phyloP scores from a whole-genome alignment of 495 filamentous ascomycete genomes.

The Tuber aestivum region DNA sequence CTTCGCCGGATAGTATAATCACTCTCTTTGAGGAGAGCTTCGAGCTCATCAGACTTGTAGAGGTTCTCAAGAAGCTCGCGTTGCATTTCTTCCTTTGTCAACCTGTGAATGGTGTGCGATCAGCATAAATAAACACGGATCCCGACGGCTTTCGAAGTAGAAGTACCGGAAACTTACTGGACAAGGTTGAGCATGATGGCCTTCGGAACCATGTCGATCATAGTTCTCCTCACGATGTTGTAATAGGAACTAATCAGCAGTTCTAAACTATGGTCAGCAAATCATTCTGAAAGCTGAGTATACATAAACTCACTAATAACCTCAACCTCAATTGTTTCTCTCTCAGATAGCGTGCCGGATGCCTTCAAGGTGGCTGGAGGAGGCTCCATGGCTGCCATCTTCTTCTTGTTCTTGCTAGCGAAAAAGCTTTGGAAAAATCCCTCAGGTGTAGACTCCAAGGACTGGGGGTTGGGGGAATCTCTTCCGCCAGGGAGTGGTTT shows the following conservation, averaged over 20 bases:
- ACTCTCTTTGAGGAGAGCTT: slow-evolving; percentile 93
- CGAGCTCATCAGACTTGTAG: slow-evolving; percentile 83
- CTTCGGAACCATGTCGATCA: slow-evolving; percentile 99
- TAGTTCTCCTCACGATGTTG: slow-evolving; percentile 93
- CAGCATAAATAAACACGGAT: slow-evolving; percentile 16
- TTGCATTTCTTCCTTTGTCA: slow-evolving; percentile 98
- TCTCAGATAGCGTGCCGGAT: slow-evolving; percentile 82
- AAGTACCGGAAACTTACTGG: slow-evolving; percentile 57
- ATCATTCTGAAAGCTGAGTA: slow-evolving; percentile 18
- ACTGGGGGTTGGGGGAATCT: slow-evolving; percentile 58
- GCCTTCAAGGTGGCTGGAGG: slow-evolving; percentile 91
- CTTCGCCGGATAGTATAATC: slow-evolving; percentile 91
- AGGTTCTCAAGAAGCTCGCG: slow-evolving; percentile 95
- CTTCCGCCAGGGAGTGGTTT: slow-evolving; percentile 73
- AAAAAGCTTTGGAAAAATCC: slow-evolving; percentile 98
- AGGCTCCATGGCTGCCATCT: slow-evolving; percentile 97
- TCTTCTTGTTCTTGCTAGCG: slow-evolving; percentile 98
- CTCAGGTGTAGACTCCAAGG: slow-evolving; percentile 52
- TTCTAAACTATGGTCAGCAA: slow-evolving; percentile 52
- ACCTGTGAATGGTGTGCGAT: slow-evolving; percentile 49
- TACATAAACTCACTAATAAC: slow-evolving; percentile 77
- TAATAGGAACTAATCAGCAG: slow-evolving; percentile 94
- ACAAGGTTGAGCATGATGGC: slow-evolving; percentile 98
- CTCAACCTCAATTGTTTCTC: slow-evolving; percentile 91
- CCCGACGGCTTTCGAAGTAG: background rate